Percentiles rank a stretch among this genome's conserved stretches.
phyloP scores from a whole-genome alignment of 495 filamentous ascomycete genomes.

The Glonium stellatum region DNA sequence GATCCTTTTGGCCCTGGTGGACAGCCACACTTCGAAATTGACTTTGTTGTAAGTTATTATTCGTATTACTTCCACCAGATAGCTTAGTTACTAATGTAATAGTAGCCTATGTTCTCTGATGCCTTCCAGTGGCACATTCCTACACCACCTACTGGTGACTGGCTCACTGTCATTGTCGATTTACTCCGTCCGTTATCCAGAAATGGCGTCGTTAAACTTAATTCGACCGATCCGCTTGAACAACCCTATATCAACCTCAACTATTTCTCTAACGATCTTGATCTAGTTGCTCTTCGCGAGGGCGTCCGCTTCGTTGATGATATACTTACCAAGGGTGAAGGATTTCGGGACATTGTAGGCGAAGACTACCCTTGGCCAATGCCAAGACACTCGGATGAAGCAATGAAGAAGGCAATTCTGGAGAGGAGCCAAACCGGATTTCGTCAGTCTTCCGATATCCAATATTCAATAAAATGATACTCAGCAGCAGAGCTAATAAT shows the following conservation, averaged over 20 bases:
- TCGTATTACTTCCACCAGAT: no score
- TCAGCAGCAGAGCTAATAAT: not conserved
- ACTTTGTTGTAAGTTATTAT: conserved; percentile 42
- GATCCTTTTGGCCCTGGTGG: conserved; percentile 55
- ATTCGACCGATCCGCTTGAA: conserved; percentile 44
- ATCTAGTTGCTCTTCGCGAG: conserved; percentile 51
- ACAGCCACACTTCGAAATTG: conserved; percentile 60
- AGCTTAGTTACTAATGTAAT: no score
- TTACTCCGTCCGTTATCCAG: conserved; percentile 48
- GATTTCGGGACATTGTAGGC: conserved; percentile 50
- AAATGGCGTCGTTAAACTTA: conserved; percentile 36
- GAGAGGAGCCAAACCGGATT: conserved; percentile 54
- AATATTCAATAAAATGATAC: not conserved
- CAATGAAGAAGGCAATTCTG: conserved; percentile 51
- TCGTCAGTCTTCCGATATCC: conserved; percentile 30
- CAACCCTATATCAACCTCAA: conserved; percentile 56
- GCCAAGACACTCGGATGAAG: conserved; percentile 48
- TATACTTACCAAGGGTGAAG: conserved; percentile 48
- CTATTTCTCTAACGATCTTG: conserved; percentile 51
- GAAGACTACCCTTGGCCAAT: conserved; percentile 55
- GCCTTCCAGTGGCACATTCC: conserved; percentile 62
- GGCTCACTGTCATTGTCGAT: conserved; percentile 55
- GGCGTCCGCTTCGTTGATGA: conserved; percentile 51
- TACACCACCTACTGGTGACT: conserved; percentile 42
- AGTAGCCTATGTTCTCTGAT: conserved; percentile 47